Evolutionary conservation across 768 basidiomycete species (phyloP), one percentile per base, ranked within the genome.

Genomic region (Ramaria sp.): DNA sequence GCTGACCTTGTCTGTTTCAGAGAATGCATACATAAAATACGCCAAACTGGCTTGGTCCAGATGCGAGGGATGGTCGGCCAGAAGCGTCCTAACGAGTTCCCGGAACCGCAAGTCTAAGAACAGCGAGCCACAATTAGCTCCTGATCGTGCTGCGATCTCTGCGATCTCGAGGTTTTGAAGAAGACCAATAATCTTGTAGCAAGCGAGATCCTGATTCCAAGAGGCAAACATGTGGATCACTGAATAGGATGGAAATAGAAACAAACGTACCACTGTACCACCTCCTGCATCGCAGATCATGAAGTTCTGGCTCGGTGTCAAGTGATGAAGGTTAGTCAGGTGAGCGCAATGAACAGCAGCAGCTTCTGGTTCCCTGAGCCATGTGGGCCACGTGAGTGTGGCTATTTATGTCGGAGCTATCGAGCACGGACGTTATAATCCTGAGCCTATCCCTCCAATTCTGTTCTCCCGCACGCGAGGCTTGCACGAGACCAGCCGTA

Each of bases 281-380:
- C 88, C 88, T 63, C 87, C 90, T 18, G 88, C 89, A 67, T 94
- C 91, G 63, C 86, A 89, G n/a, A 94, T 86, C 66, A 93, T 82
- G 64, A 93, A 93, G 59, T 82, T 88, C 63, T 93, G 88, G 20
- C 82, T 84, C 0, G 87, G 78, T 49, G 78, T 81, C 52, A 93
- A 70, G 59, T 83, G 82, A 66, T 91, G 87, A 2, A 93, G 71
- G 56, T 85, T 81, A 28, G 86, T 87, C 50, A 93, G 72, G 56
- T 85, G 80, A 2, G 85, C 88, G 57, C 88, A 91, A 57, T 94
- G 90, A 8, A 92, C 85, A 7, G 91, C 91, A n/a, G 89, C 90
- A 1, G 91, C 90, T 67, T 92, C 90, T 27, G 80, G 78, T 58
- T 81, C 80, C 20, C 78, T 81, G 60, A 57, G n/a, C 10, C 56